A percentile compares a stretch with the other conserved stretches of the same genome.
phyloP scores from a whole-genome alignment of 1,139 yeast genomes.

The Candida sp. region DNA sequence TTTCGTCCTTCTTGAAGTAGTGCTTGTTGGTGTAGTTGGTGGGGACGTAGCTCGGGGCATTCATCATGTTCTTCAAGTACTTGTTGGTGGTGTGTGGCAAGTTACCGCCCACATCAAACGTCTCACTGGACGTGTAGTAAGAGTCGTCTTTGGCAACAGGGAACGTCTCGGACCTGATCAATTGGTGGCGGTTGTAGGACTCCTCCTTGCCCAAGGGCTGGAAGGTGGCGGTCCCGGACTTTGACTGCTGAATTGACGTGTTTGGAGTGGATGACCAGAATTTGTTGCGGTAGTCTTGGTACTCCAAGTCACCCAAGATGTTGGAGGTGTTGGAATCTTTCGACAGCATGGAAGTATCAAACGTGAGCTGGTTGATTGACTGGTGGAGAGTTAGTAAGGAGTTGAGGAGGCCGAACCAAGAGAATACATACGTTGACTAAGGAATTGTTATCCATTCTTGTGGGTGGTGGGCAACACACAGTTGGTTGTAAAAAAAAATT shows the following conservation, averaged over 20 bases:
- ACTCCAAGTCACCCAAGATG: constrained; percentile 4
- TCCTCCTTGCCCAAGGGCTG: constrained; percentile 6
- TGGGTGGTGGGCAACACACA: not conserved
- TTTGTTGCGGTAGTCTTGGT: constrained; percentile 7
- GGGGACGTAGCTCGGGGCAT: constrained; percentile 37
- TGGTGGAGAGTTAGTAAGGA: constrained; percentile 7
- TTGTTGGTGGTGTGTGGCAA: constrained; percentile 6
- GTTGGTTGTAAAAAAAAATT: not conserved
- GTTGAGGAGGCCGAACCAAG: not conserved
- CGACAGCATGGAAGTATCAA: constrained; percentile 15
- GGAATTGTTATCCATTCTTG: constrained; percentile 2
- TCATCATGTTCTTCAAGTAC: constrained; percentile 17
- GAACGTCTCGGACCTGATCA: constrained; percentile 2
- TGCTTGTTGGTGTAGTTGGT: constrained; percentile 7
- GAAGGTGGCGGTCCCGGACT: not conserved
- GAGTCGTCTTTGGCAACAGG: constrained; percentile 5
- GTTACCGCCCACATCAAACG: not conserved
- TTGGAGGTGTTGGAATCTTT: constrained; percentile 11
- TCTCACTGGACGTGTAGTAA: not conserved
- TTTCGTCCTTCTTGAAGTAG: not conserved
- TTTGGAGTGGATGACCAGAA: constrained; percentile 11
- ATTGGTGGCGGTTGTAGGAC: not conserved
- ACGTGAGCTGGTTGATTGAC: constrained; percentile 13
- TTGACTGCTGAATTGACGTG: not conserved
- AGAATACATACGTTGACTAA: constrained; percentile 8